Conservation (phyloP, 164 flowering plant genomes). For the Platanus orientalis region DNA sequence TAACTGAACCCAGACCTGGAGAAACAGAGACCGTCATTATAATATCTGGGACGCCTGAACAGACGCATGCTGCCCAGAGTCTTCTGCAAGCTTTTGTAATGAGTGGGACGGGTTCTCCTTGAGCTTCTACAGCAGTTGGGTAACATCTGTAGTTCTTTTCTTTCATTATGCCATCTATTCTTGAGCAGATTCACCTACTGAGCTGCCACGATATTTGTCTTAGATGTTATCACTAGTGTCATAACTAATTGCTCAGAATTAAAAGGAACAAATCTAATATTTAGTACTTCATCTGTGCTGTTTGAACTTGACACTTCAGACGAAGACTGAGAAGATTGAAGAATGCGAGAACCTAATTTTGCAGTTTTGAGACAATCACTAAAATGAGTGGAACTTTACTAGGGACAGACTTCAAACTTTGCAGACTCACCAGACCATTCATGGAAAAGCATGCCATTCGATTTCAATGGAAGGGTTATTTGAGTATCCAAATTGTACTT, state of each 20-base stretch:
- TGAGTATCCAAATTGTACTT: slow-evolving; percentile 5
- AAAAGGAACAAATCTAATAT: slow-evolving; percentile 4
- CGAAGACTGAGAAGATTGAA: slow-evolving; percentile 16
- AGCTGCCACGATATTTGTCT: not conserved
- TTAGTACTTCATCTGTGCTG: slow-evolving; percentile 13
- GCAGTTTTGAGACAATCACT: slow-evolving; percentile 12
- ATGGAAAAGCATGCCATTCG: slow-evolving; percentile 2
- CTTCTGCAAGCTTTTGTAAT: slow-evolving; percentile 98
- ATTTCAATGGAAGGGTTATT: slow-evolving; percentile 7
- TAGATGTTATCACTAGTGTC: not conserved
- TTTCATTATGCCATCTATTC: not conserved
- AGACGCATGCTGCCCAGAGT: slow-evolving; percentile 95
- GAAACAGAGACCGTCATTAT: slow-evolving; percentile 70
- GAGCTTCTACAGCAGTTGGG: slow-evolving; percentile 21
- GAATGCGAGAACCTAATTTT: slow-evolving; percentile 9
- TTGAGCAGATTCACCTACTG: not conserved
- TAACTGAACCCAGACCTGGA: slow-evolving; percentile 77
- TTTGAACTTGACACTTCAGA: slow-evolving; percentile 21
- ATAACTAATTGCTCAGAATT: not conserved
- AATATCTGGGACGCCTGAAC: slow-evolving; percentile 94
- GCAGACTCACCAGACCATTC: slow-evolving; percentile 11
- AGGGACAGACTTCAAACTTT: slow-evolving; percentile 12
- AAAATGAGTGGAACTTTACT: slow-evolving; percentile 15
- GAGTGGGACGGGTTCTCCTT: slow-evolving; percentile 52
- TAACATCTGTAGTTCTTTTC: not conserved